A percentile compares a stretch with the other conserved stretches of the same genome.
These are phyloP conservation scores for Exophiala sideris DNA, from an alignment of 2,329 filamentous ascomycete genomes.

Conservation along the genomic window DNA sequence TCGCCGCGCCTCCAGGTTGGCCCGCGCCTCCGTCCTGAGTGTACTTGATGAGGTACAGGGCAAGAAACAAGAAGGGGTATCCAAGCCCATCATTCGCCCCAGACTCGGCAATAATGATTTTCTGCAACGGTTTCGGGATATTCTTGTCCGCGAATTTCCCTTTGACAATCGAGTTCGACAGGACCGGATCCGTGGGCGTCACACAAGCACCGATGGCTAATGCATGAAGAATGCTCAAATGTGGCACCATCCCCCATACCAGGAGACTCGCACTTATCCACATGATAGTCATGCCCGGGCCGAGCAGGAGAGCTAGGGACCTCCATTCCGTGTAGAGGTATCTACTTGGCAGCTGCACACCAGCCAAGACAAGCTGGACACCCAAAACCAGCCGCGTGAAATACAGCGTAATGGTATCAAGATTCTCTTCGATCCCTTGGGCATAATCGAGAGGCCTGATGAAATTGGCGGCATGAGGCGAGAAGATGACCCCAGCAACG, in stretches of 20 bases:
- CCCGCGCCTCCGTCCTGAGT: constrained; percentile 49
- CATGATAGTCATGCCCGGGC: constrained; percentile 82
- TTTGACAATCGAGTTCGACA: constrained; percentile 88
- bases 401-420: constrained; percentile 73
- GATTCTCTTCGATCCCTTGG: constrained; percentile 50
- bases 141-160: constrained; percentile 91
- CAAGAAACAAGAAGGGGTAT: constrained; percentile 84
- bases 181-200: constrained; percentile 85
- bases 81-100: constrained; percentile 87
- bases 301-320: constrained; percentile 68
- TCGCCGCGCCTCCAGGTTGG: constrained; percentile 58
- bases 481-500: constrained; percentile 73
- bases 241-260: constrained; percentile 71
- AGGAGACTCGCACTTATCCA: constrained; percentile 79
- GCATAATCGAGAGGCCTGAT: constrained; percentile 76
- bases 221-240: constrained; percentile 71
- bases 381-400: constrained; percentile 85
- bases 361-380: constrained; percentile 84
- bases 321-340: constrained; percentile 79
- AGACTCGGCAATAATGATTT: constrained; percentile 76
- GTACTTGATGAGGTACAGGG: constrained; percentile 79
- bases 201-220: constrained; percentile 79
- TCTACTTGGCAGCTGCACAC: constrained; percentile 79
- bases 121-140: constrained; percentile 75
- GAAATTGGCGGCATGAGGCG: constrained; percentile 72